phyloP scores from a whole-genome alignment of 768 basidiomycete genomes.

The Harrya chromipes region DNA sequence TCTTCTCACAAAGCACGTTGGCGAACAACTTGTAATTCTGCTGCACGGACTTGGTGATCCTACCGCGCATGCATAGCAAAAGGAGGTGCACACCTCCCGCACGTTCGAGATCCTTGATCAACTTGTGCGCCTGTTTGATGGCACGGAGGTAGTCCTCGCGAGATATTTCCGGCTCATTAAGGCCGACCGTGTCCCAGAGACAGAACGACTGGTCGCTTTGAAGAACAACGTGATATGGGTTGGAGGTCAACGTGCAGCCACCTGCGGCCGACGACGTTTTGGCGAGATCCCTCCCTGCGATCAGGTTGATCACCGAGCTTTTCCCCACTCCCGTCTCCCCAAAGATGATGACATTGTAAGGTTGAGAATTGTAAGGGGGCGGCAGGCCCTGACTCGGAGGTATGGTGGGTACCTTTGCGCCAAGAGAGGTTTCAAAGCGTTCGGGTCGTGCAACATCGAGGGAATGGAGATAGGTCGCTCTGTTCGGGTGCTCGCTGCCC shows the following conservation, averaged over 20 bases:
- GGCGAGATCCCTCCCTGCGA: constrained; percentile 28
- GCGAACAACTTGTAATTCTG: constrained; percentile 40
- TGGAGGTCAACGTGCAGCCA: constrained; percentile 35
- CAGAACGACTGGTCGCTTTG: constrained; percentile 13
- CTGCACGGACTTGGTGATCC: constrained; percentile 34
- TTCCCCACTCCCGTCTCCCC: constrained; percentile 34
- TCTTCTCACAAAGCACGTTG: constrained; percentile 36
- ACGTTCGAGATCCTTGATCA: constrained; percentile 33
- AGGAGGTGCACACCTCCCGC: constrained; percentile 39
- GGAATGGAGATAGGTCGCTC: no score
- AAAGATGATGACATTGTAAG: constrained; percentile 26
- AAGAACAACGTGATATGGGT: constrained; percentile 23
- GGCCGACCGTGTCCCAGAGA: constrained; percentile 33
- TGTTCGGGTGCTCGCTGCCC: no score
- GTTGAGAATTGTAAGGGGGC: constrained; percentile 13
- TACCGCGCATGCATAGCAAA: constrained; percentile 37
- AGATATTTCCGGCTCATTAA: constrained; percentile 27
- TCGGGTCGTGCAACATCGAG: no score
- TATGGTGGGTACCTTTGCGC: constrained; percentile 4
- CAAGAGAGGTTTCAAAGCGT: constrained; percentile 1
- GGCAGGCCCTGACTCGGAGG: constrained; percentile 7
- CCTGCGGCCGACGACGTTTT: constrained; percentile 28
- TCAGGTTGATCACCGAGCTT: constrained; percentile 42
- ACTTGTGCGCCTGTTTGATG: constrained; percentile 28
- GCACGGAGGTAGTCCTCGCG: constrained; percentile 19